A percentile compares a stretch with the other conserved stretches of the same genome.
phyloP scores from a whole-genome alignment of 176 grass and related monocot genomes.

The Carex kokanica region DNA sequence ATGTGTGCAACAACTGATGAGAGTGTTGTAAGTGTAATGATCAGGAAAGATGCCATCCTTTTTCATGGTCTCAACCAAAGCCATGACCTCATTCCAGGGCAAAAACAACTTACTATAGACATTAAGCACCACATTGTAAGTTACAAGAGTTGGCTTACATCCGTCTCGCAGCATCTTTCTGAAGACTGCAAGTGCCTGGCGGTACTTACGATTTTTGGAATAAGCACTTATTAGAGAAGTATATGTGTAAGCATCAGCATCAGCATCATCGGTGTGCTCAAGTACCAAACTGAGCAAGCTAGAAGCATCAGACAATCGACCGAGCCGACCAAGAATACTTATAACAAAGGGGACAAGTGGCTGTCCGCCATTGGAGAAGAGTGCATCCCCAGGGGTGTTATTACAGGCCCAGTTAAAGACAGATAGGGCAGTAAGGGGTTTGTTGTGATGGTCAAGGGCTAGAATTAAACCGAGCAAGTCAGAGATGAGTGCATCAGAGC shows the following conservation, averaged over 20 bases:
- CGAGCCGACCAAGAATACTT: conserved; percentile 44
- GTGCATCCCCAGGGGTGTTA: conserved; percentile 33
- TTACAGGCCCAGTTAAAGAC: conserved; percentile 54
- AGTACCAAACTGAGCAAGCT: conserved; percentile 38
- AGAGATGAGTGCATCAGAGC: conserved; percentile 18
- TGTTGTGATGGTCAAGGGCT: conserved; percentile 49
- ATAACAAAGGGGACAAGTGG: conserved; percentile 44
- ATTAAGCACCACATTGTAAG: conserved; percentile 88
- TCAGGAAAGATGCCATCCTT: conserved; percentile 45
- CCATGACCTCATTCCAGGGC: conserved; percentile 59
- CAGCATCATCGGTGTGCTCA: conserved; percentile 17
- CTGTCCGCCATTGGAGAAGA: conserved; percentile 41
- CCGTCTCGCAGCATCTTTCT: conserved; percentile 47
- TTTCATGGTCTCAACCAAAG: conserved; percentile 73
- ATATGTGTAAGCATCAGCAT: conserved; percentile 37
- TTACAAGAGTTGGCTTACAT: conserved; percentile 56
- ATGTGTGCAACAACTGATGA: conserved; percentile 74
- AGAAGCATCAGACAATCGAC: conserved; percentile 46
- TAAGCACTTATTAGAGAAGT: conserved; percentile 61
- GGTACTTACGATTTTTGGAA: conserved; percentile 49
- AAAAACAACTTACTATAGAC: conserved; percentile 66
- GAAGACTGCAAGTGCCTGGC: conserved; percentile 57
- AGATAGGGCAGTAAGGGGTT: conserved; percentile 32
- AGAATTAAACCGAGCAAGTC: conserved; percentile 42
- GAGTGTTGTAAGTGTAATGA: conserved; percentile 85